Percentiles rank a stretch among this genome's conserved stretches.
Evolutionary conservation across 768 basidiomycete species (phyloP).

Genomic region (Auricularia cornea): DNA sequence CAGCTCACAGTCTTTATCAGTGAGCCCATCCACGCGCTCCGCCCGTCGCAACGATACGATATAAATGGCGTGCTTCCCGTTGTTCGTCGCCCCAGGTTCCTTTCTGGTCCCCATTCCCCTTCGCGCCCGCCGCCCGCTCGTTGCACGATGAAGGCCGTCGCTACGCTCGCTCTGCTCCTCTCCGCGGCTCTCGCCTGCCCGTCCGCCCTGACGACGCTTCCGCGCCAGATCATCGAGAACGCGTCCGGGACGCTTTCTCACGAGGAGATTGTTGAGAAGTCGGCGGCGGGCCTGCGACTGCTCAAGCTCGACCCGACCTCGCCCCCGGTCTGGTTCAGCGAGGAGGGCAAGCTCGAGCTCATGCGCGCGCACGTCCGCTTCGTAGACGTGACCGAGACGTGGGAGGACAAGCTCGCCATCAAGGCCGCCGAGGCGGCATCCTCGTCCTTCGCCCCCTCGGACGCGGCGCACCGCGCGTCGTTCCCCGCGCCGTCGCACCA

Average conservation of each 20-base stretch:
- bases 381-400: slow-evolving; percentile 6
- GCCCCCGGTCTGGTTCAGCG: slow-evolving; percentile 1
- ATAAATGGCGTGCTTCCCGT: no score
- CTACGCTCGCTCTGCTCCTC: neutral
- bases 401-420: neutral
- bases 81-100: no score
- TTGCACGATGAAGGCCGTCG: neutral
- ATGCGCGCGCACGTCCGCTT: neutral
- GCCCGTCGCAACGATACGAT: no score
- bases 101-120: no score
- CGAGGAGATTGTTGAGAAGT: neutral
- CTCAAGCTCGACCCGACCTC: neutral
- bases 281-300: neutral
- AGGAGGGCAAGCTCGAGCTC: slow-evolving; percentile 3
- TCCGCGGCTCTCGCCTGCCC: neutral
- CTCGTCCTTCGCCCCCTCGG: neutral
- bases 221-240: no score
- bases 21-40: no score
- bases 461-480: neutral
- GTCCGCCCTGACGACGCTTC: neutral
- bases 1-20: no score
- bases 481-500: slow-evolving; percentile 4
- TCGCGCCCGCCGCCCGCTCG: neutral
- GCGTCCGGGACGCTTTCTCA: no score
- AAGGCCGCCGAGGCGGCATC: neutral